Conservation (phyloP, 495 filamentous ascomycete genomes). For the Penicillium flavigenum region DNA sequence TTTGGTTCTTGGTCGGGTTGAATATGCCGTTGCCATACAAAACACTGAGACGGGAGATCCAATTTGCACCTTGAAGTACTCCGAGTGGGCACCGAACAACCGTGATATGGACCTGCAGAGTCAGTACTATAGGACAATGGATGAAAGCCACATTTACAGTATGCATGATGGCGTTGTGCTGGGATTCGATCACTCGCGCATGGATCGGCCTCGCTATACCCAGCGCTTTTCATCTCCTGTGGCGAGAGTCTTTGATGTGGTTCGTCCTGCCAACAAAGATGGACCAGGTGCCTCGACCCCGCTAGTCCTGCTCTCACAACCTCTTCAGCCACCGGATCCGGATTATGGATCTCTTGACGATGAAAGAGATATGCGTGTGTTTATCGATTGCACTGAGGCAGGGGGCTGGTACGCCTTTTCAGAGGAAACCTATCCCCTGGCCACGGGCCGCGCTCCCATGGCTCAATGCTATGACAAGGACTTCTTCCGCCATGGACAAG, state of each 20-base stretch:
- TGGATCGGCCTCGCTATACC: constrained; percentile 56
- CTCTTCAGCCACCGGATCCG: constrained; percentile 62
- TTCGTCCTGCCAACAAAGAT: constrained; percentile 60
- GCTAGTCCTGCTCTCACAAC: constrained; percentile 84
- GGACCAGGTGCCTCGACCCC: constrained; percentile 54
- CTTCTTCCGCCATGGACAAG: constrained; percentile 46
- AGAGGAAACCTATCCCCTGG: constrained; percentile 77
- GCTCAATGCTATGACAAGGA: constrained; percentile 66
- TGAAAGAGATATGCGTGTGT: constrained; percentile 65
- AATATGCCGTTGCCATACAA: constrained; percentile 85
- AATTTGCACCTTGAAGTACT: constrained; percentile 88
- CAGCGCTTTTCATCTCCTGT: constrained; percentile 80
- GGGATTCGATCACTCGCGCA: constrained; percentile 67
- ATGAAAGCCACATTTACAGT: constrained; percentile 84
- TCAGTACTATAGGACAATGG: constrained; percentile 76
- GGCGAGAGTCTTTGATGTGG: constrained; percentile 87
- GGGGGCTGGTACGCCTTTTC: constrained; percentile 96
- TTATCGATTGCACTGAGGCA: constrained; percentile 79
- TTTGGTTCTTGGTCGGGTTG: constrained; percentile 76
- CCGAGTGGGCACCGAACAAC: constrained; percentile 93
- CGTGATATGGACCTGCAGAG: constrained; percentile 82
- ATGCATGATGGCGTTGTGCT: constrained; percentile 84
- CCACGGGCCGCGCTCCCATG: constrained; percentile 64
- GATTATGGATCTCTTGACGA: constrained; percentile 53
- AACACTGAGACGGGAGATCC: constrained; percentile 69